Percentiles rank a stretch among this genome's conserved stretches.
phyloP scores from a whole-genome alignment of 148 eudicot species.

The Tetragonia tetragonoides region DNA sequence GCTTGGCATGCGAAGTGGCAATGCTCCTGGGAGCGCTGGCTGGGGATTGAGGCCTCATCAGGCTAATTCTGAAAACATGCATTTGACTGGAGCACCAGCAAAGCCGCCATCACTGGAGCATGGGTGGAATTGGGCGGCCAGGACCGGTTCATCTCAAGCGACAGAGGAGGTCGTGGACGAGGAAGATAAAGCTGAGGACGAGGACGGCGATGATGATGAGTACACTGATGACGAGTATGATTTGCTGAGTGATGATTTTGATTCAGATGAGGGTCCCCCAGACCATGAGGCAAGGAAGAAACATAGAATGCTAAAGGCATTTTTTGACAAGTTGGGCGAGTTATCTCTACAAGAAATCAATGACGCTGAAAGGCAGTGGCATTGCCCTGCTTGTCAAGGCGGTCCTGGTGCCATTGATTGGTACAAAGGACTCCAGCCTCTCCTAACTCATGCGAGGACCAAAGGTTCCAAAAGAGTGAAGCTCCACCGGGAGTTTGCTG shows the following conservation, averaged over 20 bases:
- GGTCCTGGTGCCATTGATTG: conserved; percentile 85
- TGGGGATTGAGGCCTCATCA: conserved; percentile 19
- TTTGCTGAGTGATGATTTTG: conserved; percentile 47
- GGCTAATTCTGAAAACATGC: neutral
- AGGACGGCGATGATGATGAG: conserved; percentile 32
- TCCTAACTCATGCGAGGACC: conserved; percentile 62
- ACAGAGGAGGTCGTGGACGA: conserved; percentile 13
- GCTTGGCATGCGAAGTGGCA: conserved; percentile 30
- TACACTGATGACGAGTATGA: conserved; percentile 60
- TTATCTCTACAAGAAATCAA: conserved; percentile 50
- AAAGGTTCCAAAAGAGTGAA: conserved; percentile 58
- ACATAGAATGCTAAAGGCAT: conserved; percentile 41
- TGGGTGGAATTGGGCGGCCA: conserved; percentile 38
- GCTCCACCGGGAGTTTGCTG: conserved; percentile 63
- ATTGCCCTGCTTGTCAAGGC: conserved; percentile 79
- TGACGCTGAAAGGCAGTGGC: conserved; percentile 67
- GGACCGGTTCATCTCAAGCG: conserved; percentile 28
- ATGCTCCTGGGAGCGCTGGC: conserved; percentile 25
- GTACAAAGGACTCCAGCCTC: conserved; percentile 68
- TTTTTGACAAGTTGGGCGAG: conserved; percentile 47
- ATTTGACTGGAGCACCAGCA: conserved; percentile 16
- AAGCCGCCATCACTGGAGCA: conserved; percentile 41
- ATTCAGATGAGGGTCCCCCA: conserved; percentile 48
- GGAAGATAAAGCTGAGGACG: conserved; percentile 27
- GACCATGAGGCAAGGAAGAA: conserved; percentile 55